Conservation (phyloP, 768 basidiomycete species). For the Lentinula raphanica region DNA sequence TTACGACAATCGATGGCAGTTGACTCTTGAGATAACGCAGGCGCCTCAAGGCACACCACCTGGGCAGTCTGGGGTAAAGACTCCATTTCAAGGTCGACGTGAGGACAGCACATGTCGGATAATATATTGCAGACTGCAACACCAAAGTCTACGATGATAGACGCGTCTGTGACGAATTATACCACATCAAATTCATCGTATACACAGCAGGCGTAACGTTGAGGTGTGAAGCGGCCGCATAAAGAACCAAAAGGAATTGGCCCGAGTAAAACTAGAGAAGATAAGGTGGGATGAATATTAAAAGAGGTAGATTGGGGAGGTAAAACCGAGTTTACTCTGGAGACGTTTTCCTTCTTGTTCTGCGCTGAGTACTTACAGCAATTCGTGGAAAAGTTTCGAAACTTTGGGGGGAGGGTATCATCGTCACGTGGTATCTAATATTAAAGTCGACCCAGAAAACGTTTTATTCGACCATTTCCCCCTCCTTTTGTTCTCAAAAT, state of each 20-base stretch:
- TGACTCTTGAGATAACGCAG: not conserved
- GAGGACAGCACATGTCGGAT: not conserved
- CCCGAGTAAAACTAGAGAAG: not conserved
- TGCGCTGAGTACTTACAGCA: not conserved
- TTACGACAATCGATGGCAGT: not conserved
- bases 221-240: not conserved
- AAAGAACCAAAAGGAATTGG: not conserved
- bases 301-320: not conserved
- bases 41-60: not conserved
- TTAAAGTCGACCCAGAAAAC: not conserved
- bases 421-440: not conserved
- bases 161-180: not conserved
- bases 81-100: not conserved
- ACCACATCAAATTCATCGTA: not conserved
- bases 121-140: not conserved
- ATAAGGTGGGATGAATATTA: not conserved
- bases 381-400: not conserved
- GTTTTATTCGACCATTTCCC: not conserved
- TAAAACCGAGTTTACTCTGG: not conserved
- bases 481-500: slow-evolving; percentile 5
- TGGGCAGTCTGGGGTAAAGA: not conserved
- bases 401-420: not conserved
- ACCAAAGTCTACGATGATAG: not conserved
- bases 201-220: not conserved
- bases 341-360: not conserved